Percentiles rank a stretch among this genome's conserved stretches.
phyloP scores from a whole-genome alignment of 805 yeast genomes.

The Metschnikowia reukaufii region DNA sequence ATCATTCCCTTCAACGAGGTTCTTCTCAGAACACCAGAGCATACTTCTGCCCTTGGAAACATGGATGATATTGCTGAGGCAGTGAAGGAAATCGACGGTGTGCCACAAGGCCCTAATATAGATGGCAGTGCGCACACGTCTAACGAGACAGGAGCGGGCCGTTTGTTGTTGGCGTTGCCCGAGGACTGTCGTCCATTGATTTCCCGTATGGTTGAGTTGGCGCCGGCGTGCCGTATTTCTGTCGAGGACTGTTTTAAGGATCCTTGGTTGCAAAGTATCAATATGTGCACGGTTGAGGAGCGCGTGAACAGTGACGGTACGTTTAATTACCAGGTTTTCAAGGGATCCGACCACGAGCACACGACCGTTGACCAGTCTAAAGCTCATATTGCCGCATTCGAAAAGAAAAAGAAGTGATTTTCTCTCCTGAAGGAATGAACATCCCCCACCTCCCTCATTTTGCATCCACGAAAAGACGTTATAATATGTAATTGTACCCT shows the following conservation, averaged over 20 bases:
- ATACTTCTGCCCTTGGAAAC: conserved; percentile 21
- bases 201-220: conserved; percentile 75
- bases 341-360: conserved; percentile 69
- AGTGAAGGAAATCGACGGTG: conserved; percentile 19
- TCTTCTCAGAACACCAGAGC: conserved; percentile 51
- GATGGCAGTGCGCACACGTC: conserved; percentile 57
- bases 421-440: neutral
- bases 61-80: conserved; percentile 24
- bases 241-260: conserved; percentile 78
- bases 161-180: conserved; percentile 69
- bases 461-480: too few relatives aligned
- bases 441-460: too few relatives aligned
- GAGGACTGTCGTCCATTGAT: conserved; percentile 66
- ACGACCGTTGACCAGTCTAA: conserved; percentile 89
- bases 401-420: conserved; percentile 63
- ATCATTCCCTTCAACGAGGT: conserved; percentile 59
- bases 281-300: conserved; percentile 66
- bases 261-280: conserved; percentile 61
- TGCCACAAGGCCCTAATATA: conserved; percentile 14
- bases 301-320: conserved; percentile 38
- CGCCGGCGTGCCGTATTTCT: conserved; percentile 82
- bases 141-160: conserved; percentile 65
- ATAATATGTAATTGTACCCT: neutral
- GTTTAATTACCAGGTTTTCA: conserved; percentile 36
- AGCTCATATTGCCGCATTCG: conserved; percentile 93